phyloP scores from a whole-genome alignment of 495 filamentous ascomycete species.

The Xeromyces bisporus region DNA sequence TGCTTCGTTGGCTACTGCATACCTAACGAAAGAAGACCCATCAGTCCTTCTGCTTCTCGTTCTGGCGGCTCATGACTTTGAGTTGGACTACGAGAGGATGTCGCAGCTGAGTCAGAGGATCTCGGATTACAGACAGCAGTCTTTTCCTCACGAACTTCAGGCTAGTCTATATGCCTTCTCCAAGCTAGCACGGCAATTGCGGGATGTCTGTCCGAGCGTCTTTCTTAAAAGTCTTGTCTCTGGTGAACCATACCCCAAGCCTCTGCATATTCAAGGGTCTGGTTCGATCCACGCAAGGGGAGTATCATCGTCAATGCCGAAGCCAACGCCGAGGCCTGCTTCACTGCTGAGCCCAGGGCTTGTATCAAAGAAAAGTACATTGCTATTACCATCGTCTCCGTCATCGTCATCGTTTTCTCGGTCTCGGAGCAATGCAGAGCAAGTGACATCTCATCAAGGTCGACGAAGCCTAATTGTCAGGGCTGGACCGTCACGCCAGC shows the following conservation, averaged over 20 bases:
- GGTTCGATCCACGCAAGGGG: background rate
- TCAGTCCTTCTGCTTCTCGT: slow-evolving; percentile 1
- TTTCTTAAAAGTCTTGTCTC: no score
- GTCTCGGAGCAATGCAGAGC: background rate
- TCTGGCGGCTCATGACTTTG: slow-evolving; percentile 1
- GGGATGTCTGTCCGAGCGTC: background rate
- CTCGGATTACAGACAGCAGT: background rate
- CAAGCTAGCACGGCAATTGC: background rate
- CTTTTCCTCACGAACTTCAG: background rate
- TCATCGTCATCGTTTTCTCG: background rate
- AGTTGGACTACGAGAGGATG: slow-evolving; percentile 1
- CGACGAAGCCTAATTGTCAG: background rate
- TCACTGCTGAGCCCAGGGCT: no score
- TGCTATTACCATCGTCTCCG: background rate
- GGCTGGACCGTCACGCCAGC: background rate
- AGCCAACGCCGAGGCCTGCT: no score
- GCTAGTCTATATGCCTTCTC: background rate
- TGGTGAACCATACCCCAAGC: background rate
- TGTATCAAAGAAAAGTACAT: no score
- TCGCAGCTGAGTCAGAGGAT: background rate
- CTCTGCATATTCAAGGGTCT: background rate
- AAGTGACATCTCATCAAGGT: background rate
- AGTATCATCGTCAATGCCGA: background rate
- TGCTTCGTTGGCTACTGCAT: no score
- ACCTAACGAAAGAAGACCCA: background rate